Evolutionary conservation across 768 basidiomycete species (phyloP), one percentile per base, ranked within the genome.

Genomic region (Naganishia friedmannii): DNA sequence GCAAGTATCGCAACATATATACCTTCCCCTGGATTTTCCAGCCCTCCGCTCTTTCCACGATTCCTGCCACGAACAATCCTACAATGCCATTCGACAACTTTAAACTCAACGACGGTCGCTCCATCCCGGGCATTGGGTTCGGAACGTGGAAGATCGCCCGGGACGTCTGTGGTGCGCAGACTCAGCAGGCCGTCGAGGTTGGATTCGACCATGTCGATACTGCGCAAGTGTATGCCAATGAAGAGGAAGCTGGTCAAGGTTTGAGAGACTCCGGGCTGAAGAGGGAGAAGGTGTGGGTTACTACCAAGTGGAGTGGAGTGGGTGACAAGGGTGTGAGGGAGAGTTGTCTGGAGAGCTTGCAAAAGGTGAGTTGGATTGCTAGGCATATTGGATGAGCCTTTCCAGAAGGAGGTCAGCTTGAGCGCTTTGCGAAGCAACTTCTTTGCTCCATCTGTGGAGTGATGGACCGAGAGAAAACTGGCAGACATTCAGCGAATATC

Each of bases 141-240:
- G 79, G 80, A 42, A 74, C 79, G 10, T 80, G 79, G 78, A 80
- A 80, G 75, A 77, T 80, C 65, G 76, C 78, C 12, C 74, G 74
- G 53, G 75, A 78, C 23, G 73, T 74, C 21, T 72, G 71, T 34
- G 58, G 69, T 10, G 77, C 70, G 23, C 74, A 80, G 39, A 76
- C 77, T 42, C 73, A 74, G 45, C 74, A 76, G 28, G 80, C 76
- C 23, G 70, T 77, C 51, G 75, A 75, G 48, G 71, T 76, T 15
- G 78, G 78, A 9, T 79, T 79, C 63, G 73, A 75, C 55, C 78
- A 79, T 67, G 70, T 79, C 31, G 78, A 79, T 65, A 79, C 78
- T 19, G 77, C 79, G 19, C 77, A 78, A 69, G 69, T 67, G 9
- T 73, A 73, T 56, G 15, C 28, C 12, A 73, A 71, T 53, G 73